phyloP scores from a whole-genome alignment of 345 rosid genomes.

The Isatis tinctoria region DNA sequence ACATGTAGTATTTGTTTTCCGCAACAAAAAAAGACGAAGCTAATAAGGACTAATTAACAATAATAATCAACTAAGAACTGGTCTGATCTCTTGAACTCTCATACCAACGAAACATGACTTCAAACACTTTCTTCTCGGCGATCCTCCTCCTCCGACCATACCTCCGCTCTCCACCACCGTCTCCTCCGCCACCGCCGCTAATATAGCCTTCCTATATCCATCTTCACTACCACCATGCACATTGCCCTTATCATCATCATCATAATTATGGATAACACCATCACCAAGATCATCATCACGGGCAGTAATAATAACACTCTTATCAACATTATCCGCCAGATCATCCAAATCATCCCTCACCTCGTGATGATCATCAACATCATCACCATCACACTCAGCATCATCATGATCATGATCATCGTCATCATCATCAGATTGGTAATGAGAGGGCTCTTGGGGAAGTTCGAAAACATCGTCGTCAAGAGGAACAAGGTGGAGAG shows the following conservation, averaged over 20 bases:
- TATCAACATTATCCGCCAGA: neutral
- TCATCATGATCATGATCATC: neutral
- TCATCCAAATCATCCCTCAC: conserved; percentile 15
- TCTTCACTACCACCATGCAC: conserved; percentile 27
- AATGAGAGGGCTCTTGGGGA: conserved; percentile 20
- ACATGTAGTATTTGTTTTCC: neutral
- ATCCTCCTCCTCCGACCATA: conserved; percentile 31
- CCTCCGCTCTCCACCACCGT: conserved; percentile 16
- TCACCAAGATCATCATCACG: conserved; percentile 2
- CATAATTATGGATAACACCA: neutral
- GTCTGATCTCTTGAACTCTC: conserved; percentile 29
- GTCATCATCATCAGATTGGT: conserved; percentile 7
- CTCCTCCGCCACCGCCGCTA: conserved; percentile 18
- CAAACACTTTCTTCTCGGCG: conserved; percentile 36
- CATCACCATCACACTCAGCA: neutral
- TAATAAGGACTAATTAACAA: neutral
- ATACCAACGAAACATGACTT: conserved; percentile 33
- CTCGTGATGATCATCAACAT: neutral
- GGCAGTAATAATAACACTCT: neutral
- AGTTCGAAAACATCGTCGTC: conserved; percentile 31
- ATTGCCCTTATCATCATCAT: conserved; percentile 18
- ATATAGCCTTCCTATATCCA: conserved; percentile 10
- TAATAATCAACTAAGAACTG: conserved; percentile 25
- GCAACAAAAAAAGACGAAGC: neutral
- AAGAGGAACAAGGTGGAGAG: conserved; percentile 56